Evolutionary conservation across 805 yeast genomes (phyloP).

Genomic region (Maudiozyma turicensis): DNA sequence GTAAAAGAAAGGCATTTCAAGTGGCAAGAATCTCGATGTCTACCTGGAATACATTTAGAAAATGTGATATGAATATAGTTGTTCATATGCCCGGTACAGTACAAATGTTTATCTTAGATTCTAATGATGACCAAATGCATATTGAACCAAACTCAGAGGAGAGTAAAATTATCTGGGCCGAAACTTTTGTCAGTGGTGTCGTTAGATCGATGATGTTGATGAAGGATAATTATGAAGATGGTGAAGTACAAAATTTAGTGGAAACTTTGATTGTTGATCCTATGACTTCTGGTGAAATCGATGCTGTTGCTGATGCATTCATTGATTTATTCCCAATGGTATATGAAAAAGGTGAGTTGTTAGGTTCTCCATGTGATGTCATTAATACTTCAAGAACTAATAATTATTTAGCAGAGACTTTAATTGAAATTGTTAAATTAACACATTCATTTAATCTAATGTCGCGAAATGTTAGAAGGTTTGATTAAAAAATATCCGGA

Average conservation of each 20-base stretch:
- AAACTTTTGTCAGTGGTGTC: constrained; percentile 50
- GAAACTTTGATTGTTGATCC: constrained; percentile 83
- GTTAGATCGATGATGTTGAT: constrained; percentile 50
- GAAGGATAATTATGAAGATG: constrained; percentile 45
- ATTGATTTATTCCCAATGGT: constrained; percentile 26
- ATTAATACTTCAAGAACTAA: constrained; percentile 26
- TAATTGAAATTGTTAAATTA: constrained; percentile 23
- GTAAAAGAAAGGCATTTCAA: constrained; percentile 58
- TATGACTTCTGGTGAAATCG: constrained; percentile 33
- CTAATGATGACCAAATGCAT: constrained; percentile 24
- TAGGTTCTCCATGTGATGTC: constrained; percentile 28
- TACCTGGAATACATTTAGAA: constrained; percentile 50
- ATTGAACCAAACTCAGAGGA: constrained; percentile 37
- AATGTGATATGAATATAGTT: constrained; percentile 59
- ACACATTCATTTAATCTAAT: constrained; percentile 21
- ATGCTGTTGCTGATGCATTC: constrained; percentile 23
- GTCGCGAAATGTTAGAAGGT: constrained; percentile 19
- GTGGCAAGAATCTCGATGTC: constrained; percentile 66
- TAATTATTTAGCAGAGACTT: constrained; percentile 27
- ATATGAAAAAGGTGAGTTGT: constrained; percentile 22
- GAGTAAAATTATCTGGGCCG: constrained; percentile 42
- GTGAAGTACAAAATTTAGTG: constrained; percentile 62
- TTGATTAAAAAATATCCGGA: constrained; percentile 19
- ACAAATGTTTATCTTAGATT: constrained; percentile 33
- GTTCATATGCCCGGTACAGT: constrained; percentile 72